Percentiles rank a stretch among this genome's conserved stretches.
phyloP scores from a whole-genome alignment of 176 grass and related monocot genomes.

The Lolium multiflorum region DNA sequence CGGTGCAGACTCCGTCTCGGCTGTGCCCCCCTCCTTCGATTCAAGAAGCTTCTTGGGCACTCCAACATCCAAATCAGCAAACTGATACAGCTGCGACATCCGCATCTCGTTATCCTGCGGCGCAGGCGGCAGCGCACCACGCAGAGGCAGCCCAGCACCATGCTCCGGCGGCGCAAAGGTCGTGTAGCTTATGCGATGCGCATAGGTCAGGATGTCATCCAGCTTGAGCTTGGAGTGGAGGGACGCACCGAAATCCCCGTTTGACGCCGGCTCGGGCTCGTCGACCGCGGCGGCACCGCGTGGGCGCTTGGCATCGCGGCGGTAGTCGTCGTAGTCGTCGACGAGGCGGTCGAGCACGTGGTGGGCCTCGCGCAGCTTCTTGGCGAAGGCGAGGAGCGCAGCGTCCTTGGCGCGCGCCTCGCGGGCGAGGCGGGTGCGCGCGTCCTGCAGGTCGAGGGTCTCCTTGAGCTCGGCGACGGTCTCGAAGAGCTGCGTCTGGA shows the following conservation, averaged over 20 bases:
- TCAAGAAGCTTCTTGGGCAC: conserved; percentile 76
- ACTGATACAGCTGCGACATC: conserved; percentile 79
- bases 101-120: conserved; percentile 95
- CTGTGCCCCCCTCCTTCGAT: conserved; percentile 55
- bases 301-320: conserved; percentile 63
- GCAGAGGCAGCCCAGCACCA: conserved; percentile 83
- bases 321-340: conserved; percentile 93
- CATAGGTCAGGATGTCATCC: conserved; percentile 78
- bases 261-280: conserved; percentile 33
- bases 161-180: conserved; percentile 98
- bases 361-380: conserved; percentile 90
- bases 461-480: conserved; percentile 86
- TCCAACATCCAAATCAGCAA: conserved; percentile 86
- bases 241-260: conserved; percentile 51
- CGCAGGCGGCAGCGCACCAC: conserved; percentile 74
- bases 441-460: conserved; percentile 90
- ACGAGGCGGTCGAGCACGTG: conserved; percentile 90
- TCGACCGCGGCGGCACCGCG: conserved; percentile 28
- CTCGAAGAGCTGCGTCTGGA: conserved; percentile 93
- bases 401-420: conserved; percentile 75
- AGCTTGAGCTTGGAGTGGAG: conserved; percentile 81
- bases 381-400: conserved; percentile 72
- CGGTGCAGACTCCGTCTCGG: conserved; percentile 36
- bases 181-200: conserved; percentile 90
- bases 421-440: conserved; percentile 51